These are phyloP conservation scores for Cladosporium cucumerinum DNA, from an alignment of 2,329 filamentous ascomycete species.

Conservation along the genomic window DNA sequence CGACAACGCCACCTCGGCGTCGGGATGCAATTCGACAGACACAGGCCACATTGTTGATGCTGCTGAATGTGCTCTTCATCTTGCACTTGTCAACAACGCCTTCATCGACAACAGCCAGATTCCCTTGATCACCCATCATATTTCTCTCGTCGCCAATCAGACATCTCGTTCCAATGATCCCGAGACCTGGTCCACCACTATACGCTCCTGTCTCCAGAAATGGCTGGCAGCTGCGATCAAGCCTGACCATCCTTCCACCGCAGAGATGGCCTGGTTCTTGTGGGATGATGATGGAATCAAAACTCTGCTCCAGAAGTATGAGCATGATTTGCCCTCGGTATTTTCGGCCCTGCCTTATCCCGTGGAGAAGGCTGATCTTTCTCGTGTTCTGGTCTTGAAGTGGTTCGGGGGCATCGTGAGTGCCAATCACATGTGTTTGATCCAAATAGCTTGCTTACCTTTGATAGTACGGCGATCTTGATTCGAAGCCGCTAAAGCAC, in stretches of 20 bases:
- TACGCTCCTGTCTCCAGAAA: background rate
- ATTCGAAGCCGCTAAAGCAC: background rate
- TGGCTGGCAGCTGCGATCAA: background rate
- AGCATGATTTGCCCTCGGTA: background rate
- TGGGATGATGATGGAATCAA: constrained; percentile 14
- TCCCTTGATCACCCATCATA: constrained; percentile 10
- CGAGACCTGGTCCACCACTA: background rate
- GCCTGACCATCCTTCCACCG: background rate
- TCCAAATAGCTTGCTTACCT: background rate
- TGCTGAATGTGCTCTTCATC: constrained; percentile 13
- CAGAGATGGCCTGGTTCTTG: constrained; percentile 17
- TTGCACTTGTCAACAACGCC: constrained; percentile 5
- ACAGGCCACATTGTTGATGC: constrained; percentile 4
- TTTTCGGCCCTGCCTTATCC: constrained; percentile 15
- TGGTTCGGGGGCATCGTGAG: constrained; percentile 18
- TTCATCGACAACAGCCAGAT: constrained; percentile 11
- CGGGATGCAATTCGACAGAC: background rate
- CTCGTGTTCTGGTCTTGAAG: constrained; percentile 13
- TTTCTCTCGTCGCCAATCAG: constrained; percentile 13
- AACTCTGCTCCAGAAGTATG: constrained; percentile 9
- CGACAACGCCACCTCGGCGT: background rate
- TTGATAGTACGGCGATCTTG: background rate
- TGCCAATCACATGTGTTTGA: background rate
- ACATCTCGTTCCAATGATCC: constrained; percentile 10
- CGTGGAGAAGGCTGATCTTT: constrained; percentile 15